Percentiles rank a stretch among this genome's conserved stretches.
Evolutionary conservation across 2,329 filamentous ascomycete species (phyloP).

Genomic region (Verticillium alfalfae): DNA sequence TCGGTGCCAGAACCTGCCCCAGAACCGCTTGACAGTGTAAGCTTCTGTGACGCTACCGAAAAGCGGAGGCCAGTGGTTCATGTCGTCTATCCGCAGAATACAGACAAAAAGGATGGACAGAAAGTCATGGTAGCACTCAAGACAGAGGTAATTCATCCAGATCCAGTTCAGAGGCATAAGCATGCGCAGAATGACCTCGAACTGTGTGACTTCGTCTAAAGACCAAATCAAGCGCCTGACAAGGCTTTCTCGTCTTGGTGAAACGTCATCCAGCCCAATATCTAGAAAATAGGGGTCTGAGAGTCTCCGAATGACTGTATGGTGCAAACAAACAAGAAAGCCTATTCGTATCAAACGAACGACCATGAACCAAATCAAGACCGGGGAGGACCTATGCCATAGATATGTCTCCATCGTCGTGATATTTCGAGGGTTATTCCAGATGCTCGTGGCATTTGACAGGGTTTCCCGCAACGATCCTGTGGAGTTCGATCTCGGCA

Average conservation of each 20-base stretch:
- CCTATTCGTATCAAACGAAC: neutral
- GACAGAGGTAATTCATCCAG: neutral
- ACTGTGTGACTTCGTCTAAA: neutral
- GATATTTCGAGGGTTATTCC: neutral
- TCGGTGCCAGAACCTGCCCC: neutral
- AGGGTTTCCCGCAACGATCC: neutral
- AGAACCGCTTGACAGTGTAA: neutral
- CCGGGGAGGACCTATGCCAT: neutral
- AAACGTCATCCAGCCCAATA: neutral
- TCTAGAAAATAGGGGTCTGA: neutral
- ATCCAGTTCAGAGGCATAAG: neutral
- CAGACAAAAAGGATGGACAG: slow-evolving; percentile 12
- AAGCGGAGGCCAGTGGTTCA: neutral
- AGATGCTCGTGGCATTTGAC: neutral
- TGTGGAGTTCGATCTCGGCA: neutral
- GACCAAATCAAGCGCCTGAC: neutral
- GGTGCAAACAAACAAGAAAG: neutral
- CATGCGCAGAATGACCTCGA: neutral
- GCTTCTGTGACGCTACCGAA: neutral
- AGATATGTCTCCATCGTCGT: neutral
- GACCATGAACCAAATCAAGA: neutral
- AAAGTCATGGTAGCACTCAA: slow-evolving; percentile 5
- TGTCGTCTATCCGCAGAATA: slow-evolving; percentile 10
- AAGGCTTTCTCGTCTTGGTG: neutral
- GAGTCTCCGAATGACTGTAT: neutral